Evolutionary conservation across 2,329 filamentous ascomycete genomes (phyloP), one percentile per base, ranked within the genome.

Genomic region (Exophiala spinifera): DNA sequence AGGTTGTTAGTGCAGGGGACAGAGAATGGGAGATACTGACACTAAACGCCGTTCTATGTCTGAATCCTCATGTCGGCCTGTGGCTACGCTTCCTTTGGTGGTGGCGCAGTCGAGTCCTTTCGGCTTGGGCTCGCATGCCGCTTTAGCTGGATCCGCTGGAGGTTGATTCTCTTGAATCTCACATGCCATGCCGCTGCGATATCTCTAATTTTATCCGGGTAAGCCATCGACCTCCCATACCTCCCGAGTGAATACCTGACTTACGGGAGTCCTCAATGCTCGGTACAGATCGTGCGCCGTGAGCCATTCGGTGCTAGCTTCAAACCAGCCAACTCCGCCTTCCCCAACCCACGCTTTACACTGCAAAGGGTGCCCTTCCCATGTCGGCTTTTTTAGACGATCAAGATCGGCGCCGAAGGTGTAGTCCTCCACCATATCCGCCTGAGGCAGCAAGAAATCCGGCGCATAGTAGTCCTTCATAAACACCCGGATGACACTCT

Each of bases 351-450:
- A 43, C 3, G 36, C 23, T 25, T 21, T 43, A 6, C 47, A 0
- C 31, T 21, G 15, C 36, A 50, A 31, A 10, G 3, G 7, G 8
- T 6, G 28, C 3, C 28, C 28, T 31, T 10, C 3, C 28, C 28
- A 31, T 31, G 13, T 13, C 23, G n/a, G n/a, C n/a, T n/a, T n/a
- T n/a, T n/a, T n/a, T n/a, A n/a, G n/a, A n/a, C n/a, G n/a, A n/a
- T n/a, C n/a, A n/a, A n/a, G n/a, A n/a, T n/a, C n/a, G 21, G 20
- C 37, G 3, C n/a, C 31, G 31, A 31, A 40, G n/a, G 21, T 40
- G 23, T 20, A 50, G 10, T 50, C 47, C 13, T 50, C 47, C 7
- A 50, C 21, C 10, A 10, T 19, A 25, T 49, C 47, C 21, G 47
- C 47, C 14, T 40, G 17, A 15, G 47, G 47, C 10, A 25, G 34